Conservation (phyloP, 441 rosid species). For the Aquilaria agallochum region DNA sequence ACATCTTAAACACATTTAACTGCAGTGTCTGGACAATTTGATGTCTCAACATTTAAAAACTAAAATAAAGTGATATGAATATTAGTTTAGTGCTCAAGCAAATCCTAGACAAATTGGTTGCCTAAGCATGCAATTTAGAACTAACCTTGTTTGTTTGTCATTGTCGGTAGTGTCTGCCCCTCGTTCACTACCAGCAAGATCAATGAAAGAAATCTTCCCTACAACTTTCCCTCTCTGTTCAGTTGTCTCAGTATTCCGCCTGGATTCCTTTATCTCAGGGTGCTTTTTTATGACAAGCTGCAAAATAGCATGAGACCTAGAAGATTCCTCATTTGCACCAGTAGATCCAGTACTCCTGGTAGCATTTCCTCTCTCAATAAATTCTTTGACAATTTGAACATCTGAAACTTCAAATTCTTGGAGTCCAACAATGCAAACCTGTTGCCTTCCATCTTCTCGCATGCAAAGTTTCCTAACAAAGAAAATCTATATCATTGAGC, state of each 20-base stretch:
- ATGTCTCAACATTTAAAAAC: neutral
- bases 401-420: constrained; percentile 92
- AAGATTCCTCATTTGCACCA: constrained; percentile 97
- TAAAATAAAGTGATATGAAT: neutral
- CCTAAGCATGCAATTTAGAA: neutral
- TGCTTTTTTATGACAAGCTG: constrained; percentile 90
- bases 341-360: constrained; percentile 94
- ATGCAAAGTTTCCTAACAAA: constrained; percentile 78
- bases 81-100: neutral
- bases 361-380: constrained; percentile 82
- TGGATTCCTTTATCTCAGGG: constrained; percentile 70
- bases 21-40: too few species aligned
- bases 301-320: constrained; percentile 92
- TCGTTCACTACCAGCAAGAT: constrained; percentile 96
- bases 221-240: constrained; percentile 73
- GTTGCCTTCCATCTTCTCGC: constrained; percentile 99
- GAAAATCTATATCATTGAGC: constrained; percentile 23
- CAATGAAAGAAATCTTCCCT: constrained; percentile 92
- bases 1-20: too few species aligned
- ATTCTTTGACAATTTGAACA: constrained; percentile 88
- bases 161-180: constrained; percentile 97
- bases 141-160: constrained; percentile 85
- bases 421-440: constrained; percentile 94
- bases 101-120: neutral
- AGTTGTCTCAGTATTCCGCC: constrained; percentile 66